Evolutionary conservation across 148 eudicot genomes (phyloP), one percentile per base, ranked within the genome.

Genomic region (Vaccinium darrowii): DNA sequence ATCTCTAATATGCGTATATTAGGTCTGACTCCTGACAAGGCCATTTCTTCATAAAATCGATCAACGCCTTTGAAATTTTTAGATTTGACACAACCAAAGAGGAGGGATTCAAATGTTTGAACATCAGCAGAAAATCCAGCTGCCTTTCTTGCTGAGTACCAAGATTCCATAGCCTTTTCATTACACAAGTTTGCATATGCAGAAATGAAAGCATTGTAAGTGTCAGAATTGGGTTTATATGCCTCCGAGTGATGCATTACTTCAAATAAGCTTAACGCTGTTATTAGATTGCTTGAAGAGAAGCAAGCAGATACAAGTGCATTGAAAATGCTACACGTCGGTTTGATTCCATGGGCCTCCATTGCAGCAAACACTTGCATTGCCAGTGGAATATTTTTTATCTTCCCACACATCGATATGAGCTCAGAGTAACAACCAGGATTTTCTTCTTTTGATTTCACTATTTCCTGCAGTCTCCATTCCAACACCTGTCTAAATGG

Each of bases 381-480:
- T 30, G 94, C 94, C 13, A 85, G 77, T 10, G 63, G 85, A 13
- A 88, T 56, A 50, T 89, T 88, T 51, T 79, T 86, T 7, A 88
- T 87, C 80, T 88, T 91, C 14, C 86, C 87, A 80, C 90, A 92
- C 65, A 90, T 88, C 51, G 81, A 88, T 39, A 92, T 87, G 73
- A 92, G 60, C 80, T 87, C 88, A 36, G 90, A 56, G 84, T 86
- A 92, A 83, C 56, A 36, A 63, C 85, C 87, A 15, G 76, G 82
- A 73, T 89, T 84, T 58, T 76, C 81, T 36, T 56, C 84, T 23
- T 86, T 81, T 13, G 79, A 80, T 76, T 88, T 83, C 12, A 82
- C 57, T 87, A 92, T 33, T 82, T 91, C 91, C 90, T 88, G 90
- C 72, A 91, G 86, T 88, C 90, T 91, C 94, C 94, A 92, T 82